Evolutionary conservation across 176 grass and related monocot species (phyloP), one percentile per base, ranked within the genome.

Genomic region (Lolium rigidum): DNA sequence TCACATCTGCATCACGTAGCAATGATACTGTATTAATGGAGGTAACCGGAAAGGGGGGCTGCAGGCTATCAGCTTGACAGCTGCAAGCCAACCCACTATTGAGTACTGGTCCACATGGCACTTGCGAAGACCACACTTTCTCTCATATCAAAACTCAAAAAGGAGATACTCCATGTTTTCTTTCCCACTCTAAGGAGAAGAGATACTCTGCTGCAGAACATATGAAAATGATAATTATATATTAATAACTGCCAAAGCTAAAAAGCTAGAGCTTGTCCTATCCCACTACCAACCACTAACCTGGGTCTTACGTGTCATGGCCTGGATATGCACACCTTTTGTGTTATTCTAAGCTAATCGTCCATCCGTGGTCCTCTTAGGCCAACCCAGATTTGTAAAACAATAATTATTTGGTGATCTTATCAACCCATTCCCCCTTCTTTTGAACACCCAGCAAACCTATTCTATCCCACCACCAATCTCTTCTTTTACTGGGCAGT

Each of bases 251-350:
- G 56, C 35, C 54, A 91, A 91, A 91, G 86, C 86, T 91, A 78
- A 82, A 91, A 91, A 88, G 86, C 82, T 91, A 78, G 70, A 49
- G 86, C 86, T 88, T 91, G 90, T 91, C 90, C 90, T 91, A 88
- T 91, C 86, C 90, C 90, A 91, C 86, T 91, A 85, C 71, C 90
- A 85, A 91, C 90, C 70, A 84, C 82, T 85, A 71, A 91, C 77
- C 82, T 91, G 86, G 81, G 82, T 81, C 90, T 91, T 77, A 88
- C 90, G 78, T 91, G 90, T 82, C 82, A 85, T 88, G 86, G 77
- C 82, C 82, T 85, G 82, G 82, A 82, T 88, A 81, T 56, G 86
- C 35, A 85, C 86, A 47, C 54, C 82, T 88, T 88, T 85, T 82
- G 63, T 72, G 82, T 85, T 88, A 91, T 72, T 85, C 78, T 91